These are phyloP conservation scores for Acrodontium crateriforme DNA, from an alignment of 2,329 filamentous ascomycete species.

Conservation along the genomic window DNA sequence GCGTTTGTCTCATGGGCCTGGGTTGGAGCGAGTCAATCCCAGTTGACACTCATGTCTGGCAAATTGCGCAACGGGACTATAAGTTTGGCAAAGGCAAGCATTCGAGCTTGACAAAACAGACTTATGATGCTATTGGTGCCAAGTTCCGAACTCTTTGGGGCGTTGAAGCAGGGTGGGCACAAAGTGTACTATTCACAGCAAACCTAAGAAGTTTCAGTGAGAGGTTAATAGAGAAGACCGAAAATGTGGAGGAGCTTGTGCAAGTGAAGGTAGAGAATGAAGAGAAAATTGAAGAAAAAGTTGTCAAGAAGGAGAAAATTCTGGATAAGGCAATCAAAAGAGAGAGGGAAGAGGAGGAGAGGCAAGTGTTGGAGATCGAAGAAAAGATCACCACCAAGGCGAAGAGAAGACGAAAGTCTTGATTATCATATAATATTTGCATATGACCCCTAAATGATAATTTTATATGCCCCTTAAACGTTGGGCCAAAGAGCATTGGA, in stretches of 20 bases:
- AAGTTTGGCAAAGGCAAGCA: conserved; percentile 72
- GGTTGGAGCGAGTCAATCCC: conserved; percentile 93
- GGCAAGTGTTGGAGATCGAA: conserved; percentile 25
- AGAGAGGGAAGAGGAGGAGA: conserved; percentile 26
- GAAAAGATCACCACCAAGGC: conserved; percentile 24
- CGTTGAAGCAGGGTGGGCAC: conserved; percentile 88
- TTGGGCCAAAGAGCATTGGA: no score
- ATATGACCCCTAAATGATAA: no score
- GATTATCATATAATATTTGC: conserved; percentile 3
- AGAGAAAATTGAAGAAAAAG: conserved; percentile 17
- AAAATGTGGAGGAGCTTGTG: conserved; percentile 33
- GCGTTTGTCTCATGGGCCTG: conserved; percentile 88
- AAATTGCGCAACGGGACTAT: conserved; percentile 94
- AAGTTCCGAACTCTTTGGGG: conserved; percentile 88
- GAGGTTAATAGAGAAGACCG: conserved; percentile 36
- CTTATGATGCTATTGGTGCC: conserved; percentile 80
- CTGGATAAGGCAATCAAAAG: conserved; percentile 28
- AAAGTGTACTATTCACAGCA: conserved; percentile 91
- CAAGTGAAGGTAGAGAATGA: conserved; percentile 23
- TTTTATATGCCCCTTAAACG: no score
- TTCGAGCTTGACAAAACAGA: conserved; percentile 74
- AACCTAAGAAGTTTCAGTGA: conserved; percentile 77
- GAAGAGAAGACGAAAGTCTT: conserved; percentile 22
- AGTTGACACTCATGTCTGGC: conserved; percentile 96
- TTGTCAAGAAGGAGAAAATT: conserved; percentile 19